Conservation (phyloP, 305 asterid species). For the Rubia balearica region DNA sequence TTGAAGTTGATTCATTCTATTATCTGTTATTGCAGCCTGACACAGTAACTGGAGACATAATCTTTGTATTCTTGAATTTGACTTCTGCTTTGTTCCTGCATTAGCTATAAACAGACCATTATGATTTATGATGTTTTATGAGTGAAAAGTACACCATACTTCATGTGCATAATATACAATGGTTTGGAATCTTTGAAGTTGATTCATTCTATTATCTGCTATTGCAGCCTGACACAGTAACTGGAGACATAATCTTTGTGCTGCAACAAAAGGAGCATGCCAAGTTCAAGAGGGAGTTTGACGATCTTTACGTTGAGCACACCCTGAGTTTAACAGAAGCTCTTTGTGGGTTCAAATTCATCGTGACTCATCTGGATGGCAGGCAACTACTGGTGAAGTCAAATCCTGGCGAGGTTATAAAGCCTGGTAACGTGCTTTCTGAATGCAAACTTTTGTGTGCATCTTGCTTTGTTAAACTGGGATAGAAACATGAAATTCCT, state of each 20-base stretch:
- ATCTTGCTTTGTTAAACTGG: too few relatives aligned
- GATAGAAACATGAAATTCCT: not conserved
- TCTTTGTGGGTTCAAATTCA: constrained; percentile 55
- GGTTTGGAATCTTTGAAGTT: not conserved
- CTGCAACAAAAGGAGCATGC: constrained; percentile 55
- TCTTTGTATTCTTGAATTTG: too few relatives aligned
- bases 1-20: not conserved
- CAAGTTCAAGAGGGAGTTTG: constrained; percentile 44
- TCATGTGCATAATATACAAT: not conserved
- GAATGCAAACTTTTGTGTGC: not conserved
- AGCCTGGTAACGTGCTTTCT: constrained; percentile 40
- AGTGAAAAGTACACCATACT: not conserved
- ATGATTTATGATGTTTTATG: not conserved
- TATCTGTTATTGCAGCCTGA: constrained; percentile 45
- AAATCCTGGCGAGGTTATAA: constrained; percentile 50
- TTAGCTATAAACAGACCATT: not conserved
- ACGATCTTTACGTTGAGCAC: constrained; percentile 51
- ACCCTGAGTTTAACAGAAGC: constrained; percentile 47
- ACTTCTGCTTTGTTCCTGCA: not conserved
- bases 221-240: constrained; percentile 52
- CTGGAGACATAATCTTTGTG: constrained; percentile 49
- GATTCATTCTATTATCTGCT: not conserved
- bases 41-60: constrained; percentile 39
- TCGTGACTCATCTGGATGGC: constrained; percentile 59
- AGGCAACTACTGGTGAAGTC: constrained; percentile 54